phyloP scores from a whole-genome alignment of 805 yeast genomes.

The Metschnikowia arizonensis region DNA sequence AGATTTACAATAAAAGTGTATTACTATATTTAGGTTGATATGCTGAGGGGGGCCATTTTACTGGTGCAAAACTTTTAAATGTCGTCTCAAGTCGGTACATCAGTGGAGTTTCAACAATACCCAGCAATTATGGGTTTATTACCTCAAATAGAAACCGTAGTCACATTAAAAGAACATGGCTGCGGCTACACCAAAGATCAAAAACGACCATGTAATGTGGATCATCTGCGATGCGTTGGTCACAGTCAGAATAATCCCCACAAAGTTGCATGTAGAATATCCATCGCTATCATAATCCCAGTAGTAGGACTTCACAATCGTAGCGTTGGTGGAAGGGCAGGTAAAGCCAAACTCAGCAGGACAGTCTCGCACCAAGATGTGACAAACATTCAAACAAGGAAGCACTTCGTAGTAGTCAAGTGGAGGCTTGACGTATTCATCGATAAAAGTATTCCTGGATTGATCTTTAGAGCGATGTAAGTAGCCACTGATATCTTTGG shows the following conservation, averaged over 20 bases:
- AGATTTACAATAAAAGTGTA: not conserved
- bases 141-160: not conserved
- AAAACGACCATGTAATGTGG: constrained; percentile 8
- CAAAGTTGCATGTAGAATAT: constrained; percentile 36
- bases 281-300: constrained; percentile 32
- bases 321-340: constrained; percentile 55
- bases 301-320: constrained; percentile 40
- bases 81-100: not conserved
- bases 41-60: not conserved
- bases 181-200: constrained; percentile 1
- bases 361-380: constrained; percentile 75
- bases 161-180: constrained; percentile 1
- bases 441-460: constrained; percentile 61
- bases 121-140: not conserved
- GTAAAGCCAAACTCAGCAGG: constrained; percentile 70
- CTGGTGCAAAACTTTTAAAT: not conserved
- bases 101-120: too few relatives aligned
- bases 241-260: constrained; percentile 20
- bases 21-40: not conserved
- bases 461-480: constrained; percentile 41
- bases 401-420: constrained; percentile 69
- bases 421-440: constrained; percentile 48
- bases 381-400: constrained; percentile 83
- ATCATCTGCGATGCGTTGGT: constrained; percentile 8
- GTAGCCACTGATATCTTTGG: constrained; percentile 43